phyloP scores from a whole-genome alignment of 1,139 yeast genomes.

The Geotrichum candidum region DNA sequence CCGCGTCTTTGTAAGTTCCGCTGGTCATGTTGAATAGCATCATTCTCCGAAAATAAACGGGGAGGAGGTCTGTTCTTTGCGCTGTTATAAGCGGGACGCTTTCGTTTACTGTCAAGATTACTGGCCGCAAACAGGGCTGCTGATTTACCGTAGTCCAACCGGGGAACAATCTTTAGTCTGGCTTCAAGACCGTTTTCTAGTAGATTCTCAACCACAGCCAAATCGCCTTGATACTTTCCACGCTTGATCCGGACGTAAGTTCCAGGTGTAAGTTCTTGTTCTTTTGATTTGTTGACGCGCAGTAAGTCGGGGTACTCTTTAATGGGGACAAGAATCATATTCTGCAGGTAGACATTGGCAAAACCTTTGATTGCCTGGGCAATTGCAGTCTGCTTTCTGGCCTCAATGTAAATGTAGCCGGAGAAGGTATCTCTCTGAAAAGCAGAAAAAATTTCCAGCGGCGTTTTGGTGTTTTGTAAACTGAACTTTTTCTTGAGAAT shows the following conservation, averaged over 20 bases:
- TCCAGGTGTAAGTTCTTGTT: conserved; percentile 84
- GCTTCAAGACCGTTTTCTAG: conserved; percentile 95
- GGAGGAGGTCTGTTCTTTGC: conserved; percentile 72
- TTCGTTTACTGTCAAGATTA: conserved; percentile 42
- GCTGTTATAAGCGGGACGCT: conserved; percentile 44
- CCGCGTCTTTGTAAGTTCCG: conserved; percentile 63
- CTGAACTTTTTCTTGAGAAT: conserved; percentile 72
- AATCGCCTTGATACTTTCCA: conserved; percentile 88
- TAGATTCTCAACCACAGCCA: conserved; percentile 87
- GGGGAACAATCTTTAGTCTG: conserved; percentile 83
- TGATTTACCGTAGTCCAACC: conserved; percentile 81
- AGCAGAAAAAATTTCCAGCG: conserved; percentile 76
- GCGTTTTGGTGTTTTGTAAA: conserved; percentile 54
- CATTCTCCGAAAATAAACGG: conserved; percentile 58
- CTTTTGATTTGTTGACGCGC: conserved; percentile 84
- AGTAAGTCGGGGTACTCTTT: conserved; percentile 91
- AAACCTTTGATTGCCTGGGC: conserved; percentile 83
- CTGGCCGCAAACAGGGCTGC: conserved; percentile 13
- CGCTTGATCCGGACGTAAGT: conserved; percentile 84
- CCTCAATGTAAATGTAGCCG: conserved; percentile 91
- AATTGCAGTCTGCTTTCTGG: conserved; percentile 88
- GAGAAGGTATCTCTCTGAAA: conserved; percentile 91
- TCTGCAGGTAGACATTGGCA: conserved; percentile 67
- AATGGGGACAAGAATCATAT: conserved; percentile 84
- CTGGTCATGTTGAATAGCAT: conserved; percentile 59